A percentile compares a stretch with the other conserved stretches of the same genome.
Conservation (phyloP, 768 basidiomycete genomes). For the Tulasnella sp. region DNA sequence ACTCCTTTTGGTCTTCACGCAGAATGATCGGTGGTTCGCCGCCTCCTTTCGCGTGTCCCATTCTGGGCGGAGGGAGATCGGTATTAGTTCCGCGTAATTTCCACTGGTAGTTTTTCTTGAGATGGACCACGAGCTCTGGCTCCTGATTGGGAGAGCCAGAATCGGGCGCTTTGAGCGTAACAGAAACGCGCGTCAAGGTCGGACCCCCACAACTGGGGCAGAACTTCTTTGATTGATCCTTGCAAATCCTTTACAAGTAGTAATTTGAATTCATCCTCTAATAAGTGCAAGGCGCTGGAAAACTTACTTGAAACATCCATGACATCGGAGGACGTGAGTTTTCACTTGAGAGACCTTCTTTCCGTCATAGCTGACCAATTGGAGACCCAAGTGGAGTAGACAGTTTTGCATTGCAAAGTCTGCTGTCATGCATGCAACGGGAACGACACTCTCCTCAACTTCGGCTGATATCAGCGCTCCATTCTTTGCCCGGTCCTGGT, state of each 20-base stretch:
- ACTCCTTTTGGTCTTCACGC: constrained; percentile 90
- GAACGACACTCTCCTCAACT: constrained; percentile 40
- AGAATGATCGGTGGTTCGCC: constrained; percentile 76
- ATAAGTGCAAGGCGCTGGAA: neutral
- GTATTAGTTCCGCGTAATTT: constrained; percentile 86
- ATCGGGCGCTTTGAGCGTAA: constrained; percentile 68
- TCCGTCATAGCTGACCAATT: constrained; percentile 84
- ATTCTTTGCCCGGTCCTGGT: constrained; percentile 62
- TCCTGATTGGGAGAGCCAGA: constrained; percentile 43
- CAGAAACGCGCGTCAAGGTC: constrained; percentile 83
- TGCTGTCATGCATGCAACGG: constrained; percentile 90
- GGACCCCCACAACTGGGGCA: constrained; percentile 97
- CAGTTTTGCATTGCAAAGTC: constrained; percentile 99
- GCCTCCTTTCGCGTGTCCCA: constrained; percentile 71
- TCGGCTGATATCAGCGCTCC: neutral
- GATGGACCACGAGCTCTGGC: constrained; percentile 78
- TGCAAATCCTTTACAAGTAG: constrained; percentile 68
- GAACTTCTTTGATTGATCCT: constrained; percentile 90
- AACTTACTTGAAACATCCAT: constrained; percentile 97
- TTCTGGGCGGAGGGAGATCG: constrained; percentile 85
- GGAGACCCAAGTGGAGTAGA: constrained; percentile 87
- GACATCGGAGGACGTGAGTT: constrained; percentile 94
- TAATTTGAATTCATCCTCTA: neutral
- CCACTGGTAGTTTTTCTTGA: constrained; percentile 96
- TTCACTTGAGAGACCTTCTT: constrained; percentile 86